These are phyloP conservation scores for Eruca vesicaria DNA, from an alignment of 441 rosid species.

Conservation along the genomic window DNA sequence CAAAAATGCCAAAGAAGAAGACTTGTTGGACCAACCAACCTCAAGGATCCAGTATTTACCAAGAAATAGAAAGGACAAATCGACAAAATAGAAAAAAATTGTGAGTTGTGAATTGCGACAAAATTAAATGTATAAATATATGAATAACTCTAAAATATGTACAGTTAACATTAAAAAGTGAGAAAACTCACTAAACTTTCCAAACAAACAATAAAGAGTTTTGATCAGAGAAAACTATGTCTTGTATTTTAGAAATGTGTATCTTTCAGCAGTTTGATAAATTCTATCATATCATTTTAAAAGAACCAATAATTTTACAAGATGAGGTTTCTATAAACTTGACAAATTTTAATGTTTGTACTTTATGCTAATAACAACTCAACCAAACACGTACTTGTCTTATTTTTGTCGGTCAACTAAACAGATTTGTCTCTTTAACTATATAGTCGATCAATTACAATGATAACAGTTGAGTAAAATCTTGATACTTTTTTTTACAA, in stretches of 20 bases:
- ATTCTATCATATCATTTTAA: neutral
- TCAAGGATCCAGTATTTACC: neutral
- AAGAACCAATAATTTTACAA: neutral
- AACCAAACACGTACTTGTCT: neutral
- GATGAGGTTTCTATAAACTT: neutral
- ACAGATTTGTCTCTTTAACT: neutral
- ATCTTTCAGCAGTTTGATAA: neutral
- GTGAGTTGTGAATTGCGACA: neutral
- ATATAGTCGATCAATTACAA: neutral
- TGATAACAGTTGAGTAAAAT: neutral
- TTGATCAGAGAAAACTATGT: neutral
- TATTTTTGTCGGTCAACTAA: neutral
- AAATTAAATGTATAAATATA: neutral
- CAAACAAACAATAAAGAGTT: neutral
- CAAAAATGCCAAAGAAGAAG: neutral
- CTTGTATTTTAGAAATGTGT: neutral
- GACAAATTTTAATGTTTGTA: neutral
- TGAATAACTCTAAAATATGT: neutral
- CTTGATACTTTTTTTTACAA: neutral
- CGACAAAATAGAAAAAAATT: neutral
- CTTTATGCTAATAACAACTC: neutral
- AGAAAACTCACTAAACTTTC: neutral
- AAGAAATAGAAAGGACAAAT: neutral
- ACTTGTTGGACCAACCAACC: slow-evolving; percentile 8
- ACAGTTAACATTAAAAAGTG: neutral